A percentile compares a stretch with the other conserved stretches of the same genome.
Conservation (phyloP, 2,329 filamentous ascomycete genomes). For the Ophiocordyceps robertsii region DNA sequence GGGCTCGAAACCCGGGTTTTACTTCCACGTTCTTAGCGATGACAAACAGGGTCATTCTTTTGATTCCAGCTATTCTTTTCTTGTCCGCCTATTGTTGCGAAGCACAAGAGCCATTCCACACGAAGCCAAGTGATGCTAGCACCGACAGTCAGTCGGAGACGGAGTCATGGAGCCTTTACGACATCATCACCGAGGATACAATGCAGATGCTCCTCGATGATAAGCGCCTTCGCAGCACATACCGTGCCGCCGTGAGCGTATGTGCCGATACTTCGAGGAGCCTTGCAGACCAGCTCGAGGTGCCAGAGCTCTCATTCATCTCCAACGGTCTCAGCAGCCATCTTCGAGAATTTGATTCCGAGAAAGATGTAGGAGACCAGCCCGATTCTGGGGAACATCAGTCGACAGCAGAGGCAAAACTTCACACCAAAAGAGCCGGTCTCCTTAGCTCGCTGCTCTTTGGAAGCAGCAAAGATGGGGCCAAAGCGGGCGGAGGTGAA, state of each 20-base stretch:
- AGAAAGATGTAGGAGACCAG: background rate
- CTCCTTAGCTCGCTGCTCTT: background rate
- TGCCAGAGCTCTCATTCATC: constrained; percentile 3
- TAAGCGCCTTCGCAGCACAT: constrained; percentile 4
- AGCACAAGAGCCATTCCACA: too few species aligned
- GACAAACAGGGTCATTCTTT: too few species aligned
- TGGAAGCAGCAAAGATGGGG: too few species aligned
- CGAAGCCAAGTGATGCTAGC: too few species aligned
- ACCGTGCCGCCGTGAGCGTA: constrained; percentile 6
- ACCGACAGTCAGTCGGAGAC: too few species aligned
- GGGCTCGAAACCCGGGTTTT: too few species aligned
- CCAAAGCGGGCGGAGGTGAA: background rate
- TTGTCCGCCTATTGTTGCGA: too few species aligned
- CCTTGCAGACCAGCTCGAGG: constrained; percentile 2
- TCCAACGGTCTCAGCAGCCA: constrained; percentile 5
- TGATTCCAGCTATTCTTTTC: too few species aligned
- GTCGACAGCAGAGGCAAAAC: background rate
- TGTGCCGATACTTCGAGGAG: constrained; percentile 5
- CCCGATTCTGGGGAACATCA: background rate
- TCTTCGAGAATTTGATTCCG: background rate
- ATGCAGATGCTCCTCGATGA: background rate
- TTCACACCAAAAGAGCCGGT: background rate
- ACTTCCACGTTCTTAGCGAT: too few species aligned
- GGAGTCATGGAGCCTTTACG: too few species aligned
- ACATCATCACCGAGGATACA: background rate